These are phyloP conservation scores for Austroboletus sp. DNA, from an alignment of 1,284 basidiomycete genomes.

Conservation along the genomic window DNA sequence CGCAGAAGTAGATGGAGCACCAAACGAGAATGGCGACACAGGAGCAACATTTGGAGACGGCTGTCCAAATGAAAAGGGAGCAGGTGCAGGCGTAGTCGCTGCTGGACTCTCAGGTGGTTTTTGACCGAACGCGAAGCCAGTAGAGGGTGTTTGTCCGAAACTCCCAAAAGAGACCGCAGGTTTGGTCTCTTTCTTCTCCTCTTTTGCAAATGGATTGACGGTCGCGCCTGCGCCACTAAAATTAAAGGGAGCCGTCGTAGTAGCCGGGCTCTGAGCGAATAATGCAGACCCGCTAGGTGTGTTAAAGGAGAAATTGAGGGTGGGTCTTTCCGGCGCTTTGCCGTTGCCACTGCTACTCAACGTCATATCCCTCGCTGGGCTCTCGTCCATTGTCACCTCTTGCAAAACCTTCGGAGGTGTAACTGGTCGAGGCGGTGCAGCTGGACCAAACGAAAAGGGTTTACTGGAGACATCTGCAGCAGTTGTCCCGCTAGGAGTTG, in stretches of 20 bases:
- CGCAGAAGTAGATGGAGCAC: slow-evolving; percentile 29
- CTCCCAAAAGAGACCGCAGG: slow-evolving; percentile 23
- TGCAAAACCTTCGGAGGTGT: slow-evolving; percentile 55
- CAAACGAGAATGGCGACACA: slow-evolving; percentile 45
- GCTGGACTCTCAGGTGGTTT: slow-evolving; percentile 33
- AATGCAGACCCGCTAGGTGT: slow-evolving; percentile 32
- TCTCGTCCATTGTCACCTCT: slow-evolving; percentile 66
- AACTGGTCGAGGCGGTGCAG: slow-evolving; percentile 32
- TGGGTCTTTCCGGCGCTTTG: slow-evolving; percentile 33
- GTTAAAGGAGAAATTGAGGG: slow-evolving; percentile 43
- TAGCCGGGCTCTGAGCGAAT: slow-evolving; percentile 36
- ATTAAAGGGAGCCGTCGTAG: slow-evolving; percentile 28
- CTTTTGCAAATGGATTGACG: slow-evolving; percentile 31
- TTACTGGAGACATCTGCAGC: slow-evolving; percentile 29
- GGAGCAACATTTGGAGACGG: slow-evolving; percentile 35
- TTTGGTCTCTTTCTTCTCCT: slow-evolving; percentile 31
- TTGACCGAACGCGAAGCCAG: slow-evolving; percentile 33
- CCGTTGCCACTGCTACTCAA: slow-evolving; percentile 26
- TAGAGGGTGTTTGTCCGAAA: slow-evolving; percentile 28
- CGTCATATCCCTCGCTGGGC: slow-evolving; percentile 51
- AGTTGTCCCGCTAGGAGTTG: slow-evolving; percentile 23
- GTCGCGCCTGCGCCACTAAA: slow-evolving; percentile 21
- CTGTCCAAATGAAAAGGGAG: slow-evolving; percentile 42
- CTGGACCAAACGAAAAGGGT: slow-evolving; percentile 29
- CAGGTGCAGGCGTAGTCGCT: slow-evolving; percentile 31